These are phyloP conservation scores for Tetraselmis striata DNA, from an alignment of 139 green algal genomes.

Conservation along the genomic window DNA sequence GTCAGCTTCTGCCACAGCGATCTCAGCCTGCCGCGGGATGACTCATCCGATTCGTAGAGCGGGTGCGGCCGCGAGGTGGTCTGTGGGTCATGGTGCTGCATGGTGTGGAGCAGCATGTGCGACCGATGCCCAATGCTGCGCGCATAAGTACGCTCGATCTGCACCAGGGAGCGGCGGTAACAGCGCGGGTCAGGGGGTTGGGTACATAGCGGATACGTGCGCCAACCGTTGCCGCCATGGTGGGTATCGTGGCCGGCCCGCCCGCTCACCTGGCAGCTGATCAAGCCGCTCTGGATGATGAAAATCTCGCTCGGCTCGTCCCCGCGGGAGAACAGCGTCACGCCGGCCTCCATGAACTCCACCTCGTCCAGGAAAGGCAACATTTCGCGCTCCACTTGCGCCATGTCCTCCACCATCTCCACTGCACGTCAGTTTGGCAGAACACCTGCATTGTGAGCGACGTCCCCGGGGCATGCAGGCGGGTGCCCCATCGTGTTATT, in stretches of 20 bases:
- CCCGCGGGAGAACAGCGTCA: conserved; percentile 34
- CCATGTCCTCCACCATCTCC: not conserved
- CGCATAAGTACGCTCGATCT: not conserved
- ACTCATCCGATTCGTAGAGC: not conserved
- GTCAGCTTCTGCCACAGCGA: not conserved
- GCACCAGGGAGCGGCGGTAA: no score
- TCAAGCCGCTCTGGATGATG: conserved; percentile 34
- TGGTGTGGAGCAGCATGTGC: not conserved
- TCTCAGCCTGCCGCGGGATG: not conserved
- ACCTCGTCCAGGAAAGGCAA: not conserved
- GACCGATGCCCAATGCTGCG: not conserved
- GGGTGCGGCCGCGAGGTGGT: not conserved
- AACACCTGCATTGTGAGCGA: no score
- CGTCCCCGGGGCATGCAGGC: no score
- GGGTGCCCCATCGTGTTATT: no score
- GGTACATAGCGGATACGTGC: no score
- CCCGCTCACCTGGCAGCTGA: not conserved
- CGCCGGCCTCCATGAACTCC: conserved; percentile 1
- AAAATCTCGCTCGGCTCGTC: conserved; percentile 31
- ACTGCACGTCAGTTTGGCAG: no score
- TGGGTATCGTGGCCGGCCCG: no score
- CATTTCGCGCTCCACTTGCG: not conserved
- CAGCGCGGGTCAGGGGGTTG: no score
- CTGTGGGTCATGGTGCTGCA: not conserved
- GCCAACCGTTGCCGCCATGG: no score